A percentile compares a stretch with the other conserved stretches of the same genome.
Evolutionary conservation across 2,329 filamentous ascomycete genomes (phyloP).

Genomic region (Emergomyces orientalis): DNA sequence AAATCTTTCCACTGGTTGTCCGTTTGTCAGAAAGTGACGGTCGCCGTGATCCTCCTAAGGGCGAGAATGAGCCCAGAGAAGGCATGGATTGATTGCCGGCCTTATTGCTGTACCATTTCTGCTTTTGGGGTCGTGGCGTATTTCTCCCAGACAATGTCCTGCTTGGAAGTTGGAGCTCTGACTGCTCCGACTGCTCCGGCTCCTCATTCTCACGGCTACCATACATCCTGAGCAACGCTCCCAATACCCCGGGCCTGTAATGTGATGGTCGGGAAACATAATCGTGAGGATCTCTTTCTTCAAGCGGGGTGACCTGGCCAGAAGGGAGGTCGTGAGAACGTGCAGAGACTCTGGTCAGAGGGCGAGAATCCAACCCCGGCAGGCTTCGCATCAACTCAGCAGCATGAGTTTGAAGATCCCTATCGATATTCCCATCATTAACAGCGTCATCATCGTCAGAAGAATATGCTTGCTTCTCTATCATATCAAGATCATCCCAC

Average conservation of each 20-base stretch:
- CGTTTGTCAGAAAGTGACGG: background rate
- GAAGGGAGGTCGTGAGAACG: slow-evolving; percentile 21
- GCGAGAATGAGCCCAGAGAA: slow-evolving; percentile 22
- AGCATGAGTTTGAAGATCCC: slow-evolving; percentile 22
- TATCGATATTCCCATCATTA: slow-evolving; percentile 4
- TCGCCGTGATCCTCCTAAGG: slow-evolving; percentile 9
- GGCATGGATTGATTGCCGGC: slow-evolving; percentile 27
- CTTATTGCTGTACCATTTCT: slow-evolving; percentile 37
- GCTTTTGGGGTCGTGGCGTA: slow-evolving; percentile 20
- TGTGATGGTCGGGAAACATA: slow-evolving; percentile 53
- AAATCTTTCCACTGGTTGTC: slow-evolving; percentile 21
- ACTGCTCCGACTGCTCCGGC: slow-evolving; percentile 17
- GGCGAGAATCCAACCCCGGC: slow-evolving; percentile 26
- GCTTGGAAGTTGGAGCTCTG: slow-evolving; percentile 12
- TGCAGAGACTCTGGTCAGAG: slow-evolving; percentile 27
- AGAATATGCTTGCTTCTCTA: slow-evolving; percentile 11
- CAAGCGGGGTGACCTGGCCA: slow-evolving; percentile 11
- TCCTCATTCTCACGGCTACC: slow-evolving; percentile 39
- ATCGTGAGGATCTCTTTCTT: slow-evolving; percentile 44
- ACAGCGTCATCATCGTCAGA: slow-evolving; percentile 15
- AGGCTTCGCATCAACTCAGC: slow-evolving; percentile 30
- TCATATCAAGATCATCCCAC: background rate
- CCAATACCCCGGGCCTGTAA: slow-evolving; percentile 65
- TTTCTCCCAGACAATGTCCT: background rate
- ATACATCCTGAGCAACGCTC: slow-evolving; percentile 62